phyloP scores from a whole-genome alignment of 192 early-diverging fungal genomes.

The Coemansia javaensis region DNA sequence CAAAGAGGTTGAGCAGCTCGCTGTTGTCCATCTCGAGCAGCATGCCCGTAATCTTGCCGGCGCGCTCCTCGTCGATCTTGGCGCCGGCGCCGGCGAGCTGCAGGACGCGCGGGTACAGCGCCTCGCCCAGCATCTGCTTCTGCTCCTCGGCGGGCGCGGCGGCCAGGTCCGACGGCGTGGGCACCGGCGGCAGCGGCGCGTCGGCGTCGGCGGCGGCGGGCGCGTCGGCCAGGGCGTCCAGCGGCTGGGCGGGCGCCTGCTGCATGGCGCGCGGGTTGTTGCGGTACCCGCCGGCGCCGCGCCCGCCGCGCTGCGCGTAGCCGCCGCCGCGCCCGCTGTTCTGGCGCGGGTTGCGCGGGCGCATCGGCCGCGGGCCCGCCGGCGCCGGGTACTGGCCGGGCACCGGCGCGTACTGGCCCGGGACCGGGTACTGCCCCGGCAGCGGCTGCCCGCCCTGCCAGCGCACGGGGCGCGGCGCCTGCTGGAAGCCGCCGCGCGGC shows the following conservation, averaged over 20 bases:
- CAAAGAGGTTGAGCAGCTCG: conserved; percentile 87
- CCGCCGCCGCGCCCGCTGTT: conserved; percentile 50
- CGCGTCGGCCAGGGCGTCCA: conserved; percentile 34
- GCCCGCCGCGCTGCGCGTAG: conserved; percentile 48
- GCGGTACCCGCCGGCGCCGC: conserved; percentile 47
- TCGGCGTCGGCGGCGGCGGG: conserved; percentile 23
- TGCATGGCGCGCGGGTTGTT: conserved; percentile 36
- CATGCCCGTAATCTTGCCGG: conserved; percentile 99
- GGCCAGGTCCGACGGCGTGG: conserved; percentile 77
- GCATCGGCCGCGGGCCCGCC: conserved; percentile 33
- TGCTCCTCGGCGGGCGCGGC: conserved; percentile 77
- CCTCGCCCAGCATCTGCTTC: conserved; percentile 96
- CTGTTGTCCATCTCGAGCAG: conserved; percentile 97
- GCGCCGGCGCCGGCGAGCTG: neutral
- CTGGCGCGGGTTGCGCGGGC: conserved; percentile 51
- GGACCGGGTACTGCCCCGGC: conserved; percentile 47
- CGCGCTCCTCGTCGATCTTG: conserved; percentile 57
- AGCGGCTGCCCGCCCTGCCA: conserved; percentile 53
- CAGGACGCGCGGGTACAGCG: conserved; percentile 85
- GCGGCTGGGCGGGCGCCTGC: conserved; percentile 35
- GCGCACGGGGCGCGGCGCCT: conserved; percentile 53
- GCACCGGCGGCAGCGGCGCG: conserved; percentile 18
- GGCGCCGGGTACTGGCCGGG: conserved; percentile 44
- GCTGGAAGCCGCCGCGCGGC: conserved; percentile 49
- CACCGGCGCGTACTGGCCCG: conserved; percentile 47